Conservation (phyloP, 2,329 filamentous ascomycete genomes). For the Curvularia sp. region DNA sequence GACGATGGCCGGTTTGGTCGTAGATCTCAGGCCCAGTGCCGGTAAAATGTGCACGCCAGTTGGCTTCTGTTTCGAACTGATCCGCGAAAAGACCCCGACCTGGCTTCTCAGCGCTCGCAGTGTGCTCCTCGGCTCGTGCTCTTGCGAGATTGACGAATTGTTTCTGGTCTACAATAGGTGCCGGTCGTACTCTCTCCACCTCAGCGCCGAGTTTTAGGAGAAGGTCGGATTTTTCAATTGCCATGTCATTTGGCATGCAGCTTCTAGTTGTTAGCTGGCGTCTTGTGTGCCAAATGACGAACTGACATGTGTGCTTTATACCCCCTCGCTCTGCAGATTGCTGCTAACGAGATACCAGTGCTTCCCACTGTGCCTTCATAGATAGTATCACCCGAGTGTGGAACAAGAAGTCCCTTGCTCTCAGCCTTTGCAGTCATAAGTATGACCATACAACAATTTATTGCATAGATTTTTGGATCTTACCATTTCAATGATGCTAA, state of each 20-base stretch:
- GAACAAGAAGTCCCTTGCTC: slow-evolving; percentile 74
- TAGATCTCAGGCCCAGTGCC: slow-evolving; percentile 91
- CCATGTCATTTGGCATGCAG: slow-evolving; percentile 95
- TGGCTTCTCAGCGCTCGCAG: slow-evolving; percentile 60
- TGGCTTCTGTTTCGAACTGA: slow-evolving; percentile 91
- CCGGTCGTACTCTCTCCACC: slow-evolving; percentile 90
- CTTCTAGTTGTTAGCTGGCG: slow-evolving; percentile 44
- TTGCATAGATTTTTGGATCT: background rate
- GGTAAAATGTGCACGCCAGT: slow-evolving; percentile 82
- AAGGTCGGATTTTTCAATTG: slow-evolving; percentile 85
- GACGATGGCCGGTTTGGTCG: slow-evolving; percentile 71
- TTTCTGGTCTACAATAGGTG: slow-evolving; percentile 88
- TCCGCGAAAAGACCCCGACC: slow-evolving; percentile 92
- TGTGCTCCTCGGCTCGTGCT: slow-evolving; percentile 76
- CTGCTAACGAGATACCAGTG: slow-evolving; percentile 93
- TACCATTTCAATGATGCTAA: slow-evolving; percentile 80
- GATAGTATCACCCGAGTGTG: slow-evolving; percentile 86
- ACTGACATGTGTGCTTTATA: slow-evolving; percentile 86
- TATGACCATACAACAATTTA: background rate
- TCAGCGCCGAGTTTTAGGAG: slow-evolving; percentile 87
- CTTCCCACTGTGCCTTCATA: slow-evolving; percentile 98
- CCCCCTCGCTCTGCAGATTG: slow-evolving; percentile 83
- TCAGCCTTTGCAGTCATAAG: slow-evolving; percentile 66
- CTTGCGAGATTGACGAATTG: slow-evolving; percentile 96
- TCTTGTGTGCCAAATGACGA: background rate